Evolutionary conservation across 805 yeast species (phyloP).

Genomic region (Nakazawaea pomicola): DNA sequence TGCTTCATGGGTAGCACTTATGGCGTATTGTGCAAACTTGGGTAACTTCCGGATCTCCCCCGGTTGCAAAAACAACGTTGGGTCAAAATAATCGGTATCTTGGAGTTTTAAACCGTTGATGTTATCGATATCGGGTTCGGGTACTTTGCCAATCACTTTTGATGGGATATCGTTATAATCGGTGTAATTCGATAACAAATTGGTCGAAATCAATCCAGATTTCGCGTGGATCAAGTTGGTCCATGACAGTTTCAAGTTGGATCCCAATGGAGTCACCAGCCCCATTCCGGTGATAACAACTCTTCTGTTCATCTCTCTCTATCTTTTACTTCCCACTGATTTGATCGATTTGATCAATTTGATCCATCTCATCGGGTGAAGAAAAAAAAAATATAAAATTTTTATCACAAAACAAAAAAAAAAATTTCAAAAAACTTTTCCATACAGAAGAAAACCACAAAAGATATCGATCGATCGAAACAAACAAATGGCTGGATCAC

Average conservation of each 20-base stretch:
- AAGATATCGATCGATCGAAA: background rate
- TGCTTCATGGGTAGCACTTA: constrained; percentile 77
- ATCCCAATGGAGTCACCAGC: constrained; percentile 79
- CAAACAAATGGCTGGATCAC: constrained; percentile 72
- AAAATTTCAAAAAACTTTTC: constrained; percentile 2
- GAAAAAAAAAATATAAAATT: background rate
- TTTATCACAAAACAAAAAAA: constrained; percentile 2
- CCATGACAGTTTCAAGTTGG: constrained; percentile 57
- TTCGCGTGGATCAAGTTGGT: constrained; percentile 39
- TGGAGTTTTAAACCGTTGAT: constrained; percentile 15
- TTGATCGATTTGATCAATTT: background rate
- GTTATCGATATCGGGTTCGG: constrained; percentile 24
- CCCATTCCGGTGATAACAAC: constrained; percentile 95
- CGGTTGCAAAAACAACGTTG: constrained; percentile 41
- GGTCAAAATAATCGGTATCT: constrained; percentile 37
- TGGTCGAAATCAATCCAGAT: constrained; percentile 59
- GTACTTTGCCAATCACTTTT: constrained; percentile 73
- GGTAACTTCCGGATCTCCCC: constrained; percentile 61
- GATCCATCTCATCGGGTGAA: background rate
- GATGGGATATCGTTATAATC: constrained; percentile 54
- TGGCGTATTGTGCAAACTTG: constrained; percentile 68
- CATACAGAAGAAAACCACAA: no score
- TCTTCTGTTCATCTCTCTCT: constrained; percentile 29
- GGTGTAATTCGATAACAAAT: constrained; percentile 33
- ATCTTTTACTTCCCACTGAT: background rate